Base-by-base conservation (phyloP, 805 yeast genomes). In the Tetrapisispora arboricola region DNA sequence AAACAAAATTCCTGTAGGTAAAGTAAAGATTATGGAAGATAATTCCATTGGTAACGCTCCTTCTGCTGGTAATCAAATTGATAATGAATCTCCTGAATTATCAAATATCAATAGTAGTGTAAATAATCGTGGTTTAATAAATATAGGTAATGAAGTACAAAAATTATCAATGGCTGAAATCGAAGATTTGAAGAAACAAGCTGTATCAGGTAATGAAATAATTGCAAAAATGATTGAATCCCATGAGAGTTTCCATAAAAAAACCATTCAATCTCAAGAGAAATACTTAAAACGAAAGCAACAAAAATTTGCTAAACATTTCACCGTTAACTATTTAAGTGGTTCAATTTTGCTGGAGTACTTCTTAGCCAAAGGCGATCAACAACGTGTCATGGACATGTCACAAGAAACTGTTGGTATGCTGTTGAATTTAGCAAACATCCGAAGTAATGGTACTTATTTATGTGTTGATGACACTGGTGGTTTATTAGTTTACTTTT, bases 391-490 rank as follows among this genome's bases (percentile, higher is more conserved):
- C 8, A 66, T 84, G 61, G 95, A 87, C 55, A 65, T 92, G 71
- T 84, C 94, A 50, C 80, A 80, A 44, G 98, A 92, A 63, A 68
- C 88, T 1, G 58, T 92, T 28, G 95, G 94, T 0, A 65, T 83
- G 60, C 64, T 86, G 53, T 64, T 92, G 63, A 79, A 80, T 45
- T 70, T 81, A 50, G 95, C 81, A 1, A 86, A 90, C 55, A 74
- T 92, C 26, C 76, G 79, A 54, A 87, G 95, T 1, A 95, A 95
- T 10, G 97, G 98, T 1, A 77, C 73, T 44, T 92, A 92, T 54
- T 65, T 92, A 18, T 80, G 90, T 3, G 70, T 86, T 41, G 99
- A 92, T 55, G 98, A 92, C 55, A 82, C 95, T n/a, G 88, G 95
- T 25, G 96, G 97, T 6, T 70, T 90, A n/a, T 57, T 92, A 1